Conservation (phyloP, 2,329 filamentous ascomycete species). For the Diaporthe vaccinii region DNA sequence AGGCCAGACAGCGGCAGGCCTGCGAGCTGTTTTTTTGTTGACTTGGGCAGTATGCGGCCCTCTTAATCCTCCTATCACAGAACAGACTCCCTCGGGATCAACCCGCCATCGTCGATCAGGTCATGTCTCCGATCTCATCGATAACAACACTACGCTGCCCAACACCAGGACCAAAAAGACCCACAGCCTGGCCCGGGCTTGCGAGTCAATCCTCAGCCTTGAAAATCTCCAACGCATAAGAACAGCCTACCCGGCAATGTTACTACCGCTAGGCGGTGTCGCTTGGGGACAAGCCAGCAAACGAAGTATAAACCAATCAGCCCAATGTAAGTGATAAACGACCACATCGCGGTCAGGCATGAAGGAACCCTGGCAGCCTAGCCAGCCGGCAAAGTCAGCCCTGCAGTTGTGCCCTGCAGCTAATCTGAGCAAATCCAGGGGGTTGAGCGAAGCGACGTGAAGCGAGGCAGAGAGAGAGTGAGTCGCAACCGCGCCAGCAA, state of each 20-base stretch:
- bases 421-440: background rate
- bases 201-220: constrained; percentile 30
- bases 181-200: background rate
- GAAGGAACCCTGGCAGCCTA: background rate
- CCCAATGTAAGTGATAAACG: background rate
- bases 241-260: constrained; percentile 9
- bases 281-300: background rate
- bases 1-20: constrained; percentile 32
- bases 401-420: background rate
- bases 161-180: background rate
- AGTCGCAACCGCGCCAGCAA: background rate
- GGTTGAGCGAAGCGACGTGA: background rate
- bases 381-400: constrained; percentile 12
- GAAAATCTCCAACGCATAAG: constrained; percentile 24
- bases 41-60: background rate
- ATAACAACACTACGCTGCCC: background rate
- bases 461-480: background rate
- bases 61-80: constrained; percentile 16
- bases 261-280: constrained; percentile 22
- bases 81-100: constrained; percentile 2
- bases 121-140: constrained; percentile 19
- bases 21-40: constrained; percentile 4
- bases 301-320: background rate
- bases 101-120: constrained; percentile 24
- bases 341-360: background rate